These are phyloP conservation scores for Sporothrix brasiliensis DNA, from an alignment of 2,329 filamentous ascomycete genomes.

Conservation along the genomic window DNA sequence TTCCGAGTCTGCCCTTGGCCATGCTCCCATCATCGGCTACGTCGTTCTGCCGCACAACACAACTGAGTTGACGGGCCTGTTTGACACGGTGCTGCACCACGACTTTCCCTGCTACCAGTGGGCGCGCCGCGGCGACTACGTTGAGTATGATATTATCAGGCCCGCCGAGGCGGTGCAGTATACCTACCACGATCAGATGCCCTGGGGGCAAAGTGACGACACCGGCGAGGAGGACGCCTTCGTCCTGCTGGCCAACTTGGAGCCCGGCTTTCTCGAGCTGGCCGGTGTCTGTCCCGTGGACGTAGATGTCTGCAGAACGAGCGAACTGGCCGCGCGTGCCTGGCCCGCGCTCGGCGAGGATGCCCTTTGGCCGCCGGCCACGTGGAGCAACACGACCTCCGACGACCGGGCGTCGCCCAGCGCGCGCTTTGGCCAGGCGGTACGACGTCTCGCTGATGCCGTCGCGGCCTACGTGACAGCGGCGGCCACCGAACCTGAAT, in stretches of 20 bases:
- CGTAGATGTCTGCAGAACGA: constrained; percentile 1
- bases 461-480: not conserved
- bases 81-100: constrained; percentile 20
- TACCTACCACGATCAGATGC: constrained; percentile 14
- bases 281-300: constrained; percentile 9
- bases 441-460: constrained; percentile 4
- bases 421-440: not conserved
- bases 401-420: constrained; percentile 16
- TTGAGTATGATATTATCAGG: constrained; percentile 22
- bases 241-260: not conserved
- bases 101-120: constrained; percentile 17
- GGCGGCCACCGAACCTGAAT: not conserved
- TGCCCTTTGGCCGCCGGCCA: constrained; percentile 20
- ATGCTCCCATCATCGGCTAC: constrained; percentile 9
- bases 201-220: not conserved
- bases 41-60: constrained; percentile 14
- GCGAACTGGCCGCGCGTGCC: constrained; percentile 11
- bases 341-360: constrained; percentile 20
- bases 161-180: constrained; percentile 4
- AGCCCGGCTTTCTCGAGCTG: constrained; percentile 14
- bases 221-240: constrained; percentile 7
- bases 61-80: not conserved
- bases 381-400: not conserved
- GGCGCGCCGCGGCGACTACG: constrained; percentile 20
- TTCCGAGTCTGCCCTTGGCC: constrained; percentile 12